Conservation (phyloP, 371 early-diverging fungal genomes). For the Syncephalastrum racemosum region DNA sequence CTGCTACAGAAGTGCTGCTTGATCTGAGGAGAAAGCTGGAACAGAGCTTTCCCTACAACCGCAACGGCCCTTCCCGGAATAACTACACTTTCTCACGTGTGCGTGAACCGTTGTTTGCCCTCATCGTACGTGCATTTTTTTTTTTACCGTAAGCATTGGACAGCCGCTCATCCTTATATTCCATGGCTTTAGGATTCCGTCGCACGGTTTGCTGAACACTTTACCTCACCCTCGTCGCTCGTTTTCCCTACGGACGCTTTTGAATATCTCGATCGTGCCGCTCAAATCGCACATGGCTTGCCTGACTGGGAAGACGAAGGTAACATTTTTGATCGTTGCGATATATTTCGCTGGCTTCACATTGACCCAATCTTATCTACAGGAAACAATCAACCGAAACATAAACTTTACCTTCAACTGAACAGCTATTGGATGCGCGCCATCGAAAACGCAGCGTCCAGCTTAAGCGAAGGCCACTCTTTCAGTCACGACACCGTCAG, state of each 20-base stretch:
- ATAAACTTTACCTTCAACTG: constrained; percentile 69
- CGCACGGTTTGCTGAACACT: constrained; percentile 83
- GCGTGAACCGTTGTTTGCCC: constrained; percentile 69
- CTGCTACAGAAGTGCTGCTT: constrained; percentile 68
- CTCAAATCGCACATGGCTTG: constrained; percentile 73
- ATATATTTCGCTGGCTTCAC: not conserved
- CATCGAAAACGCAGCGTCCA: constrained; percentile 66
- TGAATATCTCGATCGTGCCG: constrained; percentile 76
- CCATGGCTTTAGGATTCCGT: constrained; percentile 61
- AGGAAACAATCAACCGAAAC: constrained; percentile 66
- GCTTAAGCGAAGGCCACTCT: constrained; percentile 75
- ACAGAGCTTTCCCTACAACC: constrained; percentile 83
- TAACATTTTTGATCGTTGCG: constrained; percentile 1
- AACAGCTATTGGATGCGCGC: constrained; percentile 79
- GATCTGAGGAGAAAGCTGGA: constrained; percentile 70
- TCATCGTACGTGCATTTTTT: constrained; percentile 49
- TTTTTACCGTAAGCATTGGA: not conserved
- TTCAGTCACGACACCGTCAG: constrained; percentile 70
- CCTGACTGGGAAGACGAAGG: constrained; percentile 78
- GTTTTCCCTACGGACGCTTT: constrained; percentile 78
- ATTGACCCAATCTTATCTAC: not conserved
- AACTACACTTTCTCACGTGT: constrained; percentile 92
- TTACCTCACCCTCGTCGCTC: constrained; percentile 59
- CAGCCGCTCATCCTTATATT: not conserved
- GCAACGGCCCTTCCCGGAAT: constrained; percentile 75